Evolutionary conservation across 2,329 filamentous ascomycete genomes (phyloP).

Genomic region (Colletotrichum phormii): DNA sequence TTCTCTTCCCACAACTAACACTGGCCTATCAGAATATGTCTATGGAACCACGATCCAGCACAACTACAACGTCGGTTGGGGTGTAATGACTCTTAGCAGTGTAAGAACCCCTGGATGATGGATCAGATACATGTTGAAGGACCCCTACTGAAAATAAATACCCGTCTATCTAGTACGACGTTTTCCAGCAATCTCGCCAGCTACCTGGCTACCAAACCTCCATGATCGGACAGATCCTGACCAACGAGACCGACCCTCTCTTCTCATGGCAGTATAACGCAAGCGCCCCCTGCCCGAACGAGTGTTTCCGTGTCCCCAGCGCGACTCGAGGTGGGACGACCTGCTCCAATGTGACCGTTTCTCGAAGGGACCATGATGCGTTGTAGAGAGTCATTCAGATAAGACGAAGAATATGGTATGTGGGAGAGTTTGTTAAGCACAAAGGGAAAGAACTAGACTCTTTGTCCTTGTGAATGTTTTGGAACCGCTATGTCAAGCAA

Average conservation of each 20-base stretch:
- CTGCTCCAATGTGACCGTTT: slow-evolving; percentile 18
- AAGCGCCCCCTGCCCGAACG: slow-evolving; percentile 25
- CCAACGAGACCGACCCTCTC: slow-evolving; percentile 64
- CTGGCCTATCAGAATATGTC: slow-evolving; percentile 56
- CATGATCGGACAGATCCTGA: slow-evolving; percentile 58
- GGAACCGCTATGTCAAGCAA: too few species aligned
- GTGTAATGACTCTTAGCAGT: slow-evolving; percentile 27
- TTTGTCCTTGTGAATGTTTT: too few species aligned
- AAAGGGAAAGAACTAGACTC: too few species aligned
- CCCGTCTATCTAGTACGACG: slow-evolving; percentile 48
- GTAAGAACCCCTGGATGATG: neutral
- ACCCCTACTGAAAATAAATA: slow-evolving; percentile 40
- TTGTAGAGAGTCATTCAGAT: neutral
- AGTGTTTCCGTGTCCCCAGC: slow-evolving; percentile 25
- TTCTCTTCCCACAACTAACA: neutral
- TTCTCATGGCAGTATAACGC: slow-evolving; percentile 66
- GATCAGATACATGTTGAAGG: rapidly evolving
- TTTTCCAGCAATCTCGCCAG: slow-evolving; percentile 58
- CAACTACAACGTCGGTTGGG: slow-evolving; percentile 46
- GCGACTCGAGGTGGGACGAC: slow-evolving; percentile 14
- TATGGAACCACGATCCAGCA: slow-evolving; percentile 63
- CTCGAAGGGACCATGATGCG: slow-evolving; percentile 13
- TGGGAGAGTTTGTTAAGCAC: too few species aligned
- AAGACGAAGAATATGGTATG: too few species aligned
- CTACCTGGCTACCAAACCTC: slow-evolving; percentile 43